Evolutionary conservation across 2,329 filamentous ascomycete genomes (phyloP).

Genomic region (Ophiostoma ulmi): DNA sequence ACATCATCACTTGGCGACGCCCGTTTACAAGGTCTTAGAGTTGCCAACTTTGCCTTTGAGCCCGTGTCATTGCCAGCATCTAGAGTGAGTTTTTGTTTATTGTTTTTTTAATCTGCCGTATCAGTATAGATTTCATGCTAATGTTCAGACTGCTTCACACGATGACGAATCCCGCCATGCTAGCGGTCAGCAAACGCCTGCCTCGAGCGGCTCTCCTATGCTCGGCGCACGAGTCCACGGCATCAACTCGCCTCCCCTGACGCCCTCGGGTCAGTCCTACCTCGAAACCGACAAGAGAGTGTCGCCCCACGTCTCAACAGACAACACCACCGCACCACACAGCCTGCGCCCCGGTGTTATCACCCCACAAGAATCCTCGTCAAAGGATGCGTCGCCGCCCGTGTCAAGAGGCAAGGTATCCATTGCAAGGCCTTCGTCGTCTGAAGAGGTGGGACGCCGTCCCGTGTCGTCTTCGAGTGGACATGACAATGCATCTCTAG

Average conservation of each 20-base stretch:
- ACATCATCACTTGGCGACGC: slow-evolving; percentile 67
- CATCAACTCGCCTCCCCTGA: slow-evolving; percentile 83
- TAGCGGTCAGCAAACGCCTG: slow-evolving; percentile 60
- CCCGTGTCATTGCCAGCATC: slow-evolving; percentile 82
- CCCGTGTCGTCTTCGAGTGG: slow-evolving; percentile 38
- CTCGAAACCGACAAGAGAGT: slow-evolving; percentile 36
- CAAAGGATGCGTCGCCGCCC: slow-evolving; percentile 46
- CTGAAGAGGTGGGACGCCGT: slow-evolving; percentile 39
- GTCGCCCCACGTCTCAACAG: slow-evolving; percentile 19
- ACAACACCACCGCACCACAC: slow-evolving; percentile 24
- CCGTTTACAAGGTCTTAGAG: slow-evolving; percentile 72
- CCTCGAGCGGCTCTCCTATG: slow-evolving; percentile 60
- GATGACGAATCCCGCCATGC: slow-evolving; percentile 57
- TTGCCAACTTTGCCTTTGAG: slow-evolving; percentile 85
- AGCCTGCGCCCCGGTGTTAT: slow-evolving; percentile 40
- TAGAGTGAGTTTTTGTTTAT: slow-evolving; percentile 50
- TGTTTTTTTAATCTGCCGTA: no score
- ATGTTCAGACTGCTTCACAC: slow-evolving; percentile 50
- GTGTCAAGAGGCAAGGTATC: slow-evolving; percentile 35
- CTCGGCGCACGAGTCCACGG: slow-evolving; percentile 63
- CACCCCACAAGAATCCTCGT: slow-evolving; percentile 65
- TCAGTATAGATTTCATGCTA: not conserved
- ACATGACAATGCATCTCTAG: slow-evolving; percentile 27
- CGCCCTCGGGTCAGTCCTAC: slow-evolving; percentile 67
- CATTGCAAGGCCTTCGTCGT: slow-evolving; percentile 32